phyloP scores from a whole-genome alignment of 2,329 filamentous ascomycete species.

The Aschersonia sp. region DNA sequence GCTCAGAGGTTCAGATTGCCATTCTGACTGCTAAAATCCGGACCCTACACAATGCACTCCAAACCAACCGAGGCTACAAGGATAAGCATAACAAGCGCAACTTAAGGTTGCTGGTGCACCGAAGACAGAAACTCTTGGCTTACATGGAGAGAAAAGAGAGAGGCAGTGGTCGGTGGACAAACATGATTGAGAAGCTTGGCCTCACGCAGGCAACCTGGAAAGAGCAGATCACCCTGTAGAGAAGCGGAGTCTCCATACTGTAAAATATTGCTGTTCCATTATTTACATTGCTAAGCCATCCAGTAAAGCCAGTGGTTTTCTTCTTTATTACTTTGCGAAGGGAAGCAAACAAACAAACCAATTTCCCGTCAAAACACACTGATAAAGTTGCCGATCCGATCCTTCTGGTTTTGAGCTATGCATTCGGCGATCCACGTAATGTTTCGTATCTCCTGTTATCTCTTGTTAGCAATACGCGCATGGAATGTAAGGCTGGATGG shows the following conservation, averaged over 20 bases:
- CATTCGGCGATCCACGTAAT: conserved; percentile 99
- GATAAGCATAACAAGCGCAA: conserved; percentile 95
- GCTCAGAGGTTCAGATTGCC: conserved; percentile 92
- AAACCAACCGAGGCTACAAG: conserved; percentile 53
- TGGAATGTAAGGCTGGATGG: background rate
- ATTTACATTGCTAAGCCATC: too few species aligned
- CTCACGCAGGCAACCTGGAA: conserved; percentile 81
- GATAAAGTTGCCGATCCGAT: conserved; percentile 97
- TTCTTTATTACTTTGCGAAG: background rate
- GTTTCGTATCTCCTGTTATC: conserved; percentile 81
- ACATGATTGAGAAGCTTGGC: conserved; percentile 72
- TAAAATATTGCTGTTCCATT: background rate
- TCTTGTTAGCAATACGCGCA: conserved; percentile 14
- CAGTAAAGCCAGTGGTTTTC: too few species aligned
- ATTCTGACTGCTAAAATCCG: conserved; percentile 92
- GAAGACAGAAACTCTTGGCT: conserved; percentile 71
- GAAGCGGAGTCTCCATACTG: background rate
- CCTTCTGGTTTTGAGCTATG: conserved; percentile 99
- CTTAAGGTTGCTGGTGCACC: conserved; percentile 71
- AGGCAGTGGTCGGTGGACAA: conserved; percentile 78
- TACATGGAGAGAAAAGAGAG: conserved; percentile 85
- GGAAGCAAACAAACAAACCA: background rate
- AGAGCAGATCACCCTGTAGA: conserved; percentile 53
- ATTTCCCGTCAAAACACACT: conserved; percentile 62
- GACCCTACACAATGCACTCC: conserved; percentile 57